Percentiles rank a stretch among this genome's conserved stretches.
Evolutionary conservation across 768 basidiomycete species (phyloP).

Genomic region (Lentinula guzmanii): DNA sequence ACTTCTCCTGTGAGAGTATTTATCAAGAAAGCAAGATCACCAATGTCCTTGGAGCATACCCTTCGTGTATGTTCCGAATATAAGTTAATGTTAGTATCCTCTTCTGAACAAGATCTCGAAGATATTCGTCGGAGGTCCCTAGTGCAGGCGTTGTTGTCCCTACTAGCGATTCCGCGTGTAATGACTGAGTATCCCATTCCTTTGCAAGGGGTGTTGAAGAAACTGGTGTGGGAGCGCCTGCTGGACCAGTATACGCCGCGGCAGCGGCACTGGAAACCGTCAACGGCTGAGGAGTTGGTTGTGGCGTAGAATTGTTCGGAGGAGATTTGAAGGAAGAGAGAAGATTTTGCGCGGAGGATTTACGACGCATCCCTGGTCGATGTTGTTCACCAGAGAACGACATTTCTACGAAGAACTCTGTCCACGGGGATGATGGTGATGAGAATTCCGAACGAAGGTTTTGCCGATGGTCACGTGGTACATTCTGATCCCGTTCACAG

Average conservation of each 20-base stretch:
- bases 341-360: constrained; percentile 81
- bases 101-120: constrained; percentile 78
- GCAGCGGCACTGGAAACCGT: constrained; percentile 28
- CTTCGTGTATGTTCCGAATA: constrained; percentile 80
- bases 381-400: constrained; percentile 11
- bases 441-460: not conserved
- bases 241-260: constrained; percentile 29
- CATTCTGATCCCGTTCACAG: not conserved
- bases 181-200: constrained; percentile 72
- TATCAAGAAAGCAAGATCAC: not conserved
- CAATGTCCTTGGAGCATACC: constrained; percentile 40
- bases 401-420: not conserved
- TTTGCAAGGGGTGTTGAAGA: constrained; percentile 35
- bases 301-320: constrained; percentile 23
- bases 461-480: constrained; percentile 2
- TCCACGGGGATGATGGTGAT: not conserved
- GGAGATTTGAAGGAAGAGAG: constrained; percentile 65
- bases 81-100: constrained; percentile 82
- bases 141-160: constrained; percentile 39
- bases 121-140: constrained; percentile 68
- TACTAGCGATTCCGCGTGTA: constrained; percentile 40
- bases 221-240: constrained; percentile 35
- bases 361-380: constrained; percentile 71
- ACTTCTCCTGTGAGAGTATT: constrained; percentile 44
- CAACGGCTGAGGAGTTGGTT: constrained; percentile 23